Evolutionary conservation across 805 yeast species (phyloP).

Genomic region (Yamadazyma takamatsuzukensis): DNA sequence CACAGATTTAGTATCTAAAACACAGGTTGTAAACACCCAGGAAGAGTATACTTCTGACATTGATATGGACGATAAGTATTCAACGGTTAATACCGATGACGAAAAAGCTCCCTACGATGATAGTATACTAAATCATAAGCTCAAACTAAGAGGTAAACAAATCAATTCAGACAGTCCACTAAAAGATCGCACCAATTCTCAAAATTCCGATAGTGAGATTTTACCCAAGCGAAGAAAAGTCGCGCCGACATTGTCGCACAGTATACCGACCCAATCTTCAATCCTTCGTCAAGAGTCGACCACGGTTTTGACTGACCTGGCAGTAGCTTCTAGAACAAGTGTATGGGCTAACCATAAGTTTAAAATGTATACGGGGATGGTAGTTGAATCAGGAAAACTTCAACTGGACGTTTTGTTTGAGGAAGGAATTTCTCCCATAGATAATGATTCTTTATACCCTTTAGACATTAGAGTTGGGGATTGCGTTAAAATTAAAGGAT

Average conservation of each 20-base stretch:
- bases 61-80: slow-evolving; percentile 4
- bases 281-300: slow-evolving; percentile 13
- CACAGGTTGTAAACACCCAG: slow-evolving; percentile 28
- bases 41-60: slow-evolving; percentile 12
- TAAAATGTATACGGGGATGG: slow-evolving; percentile 49
- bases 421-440: slow-evolving; percentile 35
- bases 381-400: slow-evolving; percentile 25
- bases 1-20: slow-evolving; percentile 19
- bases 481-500: slow-evolving; percentile 30
- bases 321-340: slow-evolving; percentile 18
- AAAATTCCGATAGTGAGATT: not conserved
- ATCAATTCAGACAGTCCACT: slow-evolving; percentile 2
- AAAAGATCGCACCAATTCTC: not conserved
- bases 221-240: not conserved
- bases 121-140: slow-evolving; percentile 21
- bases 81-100: slow-evolving; percentile 8
- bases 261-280: slow-evolving; percentile 1
- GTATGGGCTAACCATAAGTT: slow-evolving; percentile 55
- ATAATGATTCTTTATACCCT: slow-evolving; percentile 36
- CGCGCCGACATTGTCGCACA: not conserved
- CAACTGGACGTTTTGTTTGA: slow-evolving; percentile 34
- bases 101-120: slow-evolving; percentile 22
- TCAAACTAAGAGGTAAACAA: slow-evolving; percentile 11
- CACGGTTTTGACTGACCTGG: slow-evolving; percentile 8
- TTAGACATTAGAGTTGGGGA: slow-evolving; percentile 61